These are phyloP conservation scores for Hericium alpestre DNA, from an alignment of 768 basidiomycete genomes.

Conservation along the genomic window DNA sequence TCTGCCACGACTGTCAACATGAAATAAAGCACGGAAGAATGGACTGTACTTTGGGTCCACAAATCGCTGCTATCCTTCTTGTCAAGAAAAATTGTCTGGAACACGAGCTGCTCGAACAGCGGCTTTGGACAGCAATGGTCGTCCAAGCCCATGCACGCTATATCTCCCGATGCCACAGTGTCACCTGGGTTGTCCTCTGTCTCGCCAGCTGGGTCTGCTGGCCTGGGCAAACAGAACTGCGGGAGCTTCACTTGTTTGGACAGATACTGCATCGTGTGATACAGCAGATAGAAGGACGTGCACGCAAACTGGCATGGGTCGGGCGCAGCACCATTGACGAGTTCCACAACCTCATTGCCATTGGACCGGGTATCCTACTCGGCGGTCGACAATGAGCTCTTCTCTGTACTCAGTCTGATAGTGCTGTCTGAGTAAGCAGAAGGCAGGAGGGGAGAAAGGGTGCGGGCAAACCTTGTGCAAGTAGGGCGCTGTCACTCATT, in stretches of 20 bases:
- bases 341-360: slow-evolving; percentile 16
- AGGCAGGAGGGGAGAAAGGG: not conserved
- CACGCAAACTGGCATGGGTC: slow-evolving; percentile 26
- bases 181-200: slow-evolving; percentile 6
- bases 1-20: slow-evolving; percentile 9
- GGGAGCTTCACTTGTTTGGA: slow-evolving; percentile 34
- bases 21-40: not conserved
- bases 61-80: slow-evolving; percentile 27
- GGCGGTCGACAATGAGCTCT: slow-evolving; percentile 16
- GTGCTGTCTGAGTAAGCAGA: slow-evolving; percentile 19
- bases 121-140: slow-evolving; percentile 12
- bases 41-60: slow-evolving; percentile 23
- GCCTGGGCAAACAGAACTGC: slow-evolving; percentile 27
- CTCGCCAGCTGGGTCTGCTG: slow-evolving; percentile 10
- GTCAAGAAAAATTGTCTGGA: slow-evolving; percentile 41
- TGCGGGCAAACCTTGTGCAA: slow-evolving; percentile 28
- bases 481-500: no score
- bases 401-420: slow-evolving; percentile 30
- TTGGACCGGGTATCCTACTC: slow-evolving; percentile 10
- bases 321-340: slow-evolving; percentile 13
- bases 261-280: slow-evolving; percentile 35
- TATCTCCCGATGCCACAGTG: slow-evolving; percentile 11
- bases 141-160: not conserved
- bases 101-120: slow-evolving; percentile 31
- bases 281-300: slow-evolving; percentile 32